These are phyloP conservation scores for Poterioochromonas sp. DNA, from an alignment of 352 stramenopile genomes.

Conservation along the genomic window DNA sequence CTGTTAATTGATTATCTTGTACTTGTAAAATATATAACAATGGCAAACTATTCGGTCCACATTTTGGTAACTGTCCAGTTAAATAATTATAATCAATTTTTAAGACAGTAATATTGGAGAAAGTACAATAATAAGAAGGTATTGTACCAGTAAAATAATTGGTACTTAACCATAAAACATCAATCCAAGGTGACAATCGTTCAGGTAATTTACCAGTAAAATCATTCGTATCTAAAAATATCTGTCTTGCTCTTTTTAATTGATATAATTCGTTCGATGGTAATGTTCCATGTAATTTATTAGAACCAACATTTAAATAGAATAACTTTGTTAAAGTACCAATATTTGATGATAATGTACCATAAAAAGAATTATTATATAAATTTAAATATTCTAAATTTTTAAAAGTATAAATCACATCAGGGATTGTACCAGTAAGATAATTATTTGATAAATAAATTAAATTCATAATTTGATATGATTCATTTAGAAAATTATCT, in stretches of 20 bases:
- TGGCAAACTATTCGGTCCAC: background rate
- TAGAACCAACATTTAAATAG: background rate
- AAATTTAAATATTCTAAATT: background rate
- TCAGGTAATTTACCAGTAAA: background rate
- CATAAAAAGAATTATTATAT: conserved; percentile 1
- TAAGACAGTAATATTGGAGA: conserved; percentile 44
- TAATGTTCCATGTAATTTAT: background rate
- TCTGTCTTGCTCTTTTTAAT: background rate
- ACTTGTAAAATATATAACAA: background rate
- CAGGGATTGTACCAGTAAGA: background rate
- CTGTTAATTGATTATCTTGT: background rate
- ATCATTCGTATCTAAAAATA: background rate
- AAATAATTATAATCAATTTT: conserved; percentile 41
- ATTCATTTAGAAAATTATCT: background rate
- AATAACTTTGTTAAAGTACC: background rate
- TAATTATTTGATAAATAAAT: background rate
- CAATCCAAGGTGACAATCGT: background rate
- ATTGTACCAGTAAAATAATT: conserved; percentile 39
- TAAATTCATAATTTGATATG: background rate
- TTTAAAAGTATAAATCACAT: background rate
- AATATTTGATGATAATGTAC: background rate
- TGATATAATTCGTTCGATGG: background rate
- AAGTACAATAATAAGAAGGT: background rate
- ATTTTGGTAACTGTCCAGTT: background rate
- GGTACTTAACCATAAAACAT: conserved; percentile 43